phyloP scores from a whole-genome alignment of 2,329 filamentous ascomycete genomes.

The Elsinoe necatrix region DNA sequence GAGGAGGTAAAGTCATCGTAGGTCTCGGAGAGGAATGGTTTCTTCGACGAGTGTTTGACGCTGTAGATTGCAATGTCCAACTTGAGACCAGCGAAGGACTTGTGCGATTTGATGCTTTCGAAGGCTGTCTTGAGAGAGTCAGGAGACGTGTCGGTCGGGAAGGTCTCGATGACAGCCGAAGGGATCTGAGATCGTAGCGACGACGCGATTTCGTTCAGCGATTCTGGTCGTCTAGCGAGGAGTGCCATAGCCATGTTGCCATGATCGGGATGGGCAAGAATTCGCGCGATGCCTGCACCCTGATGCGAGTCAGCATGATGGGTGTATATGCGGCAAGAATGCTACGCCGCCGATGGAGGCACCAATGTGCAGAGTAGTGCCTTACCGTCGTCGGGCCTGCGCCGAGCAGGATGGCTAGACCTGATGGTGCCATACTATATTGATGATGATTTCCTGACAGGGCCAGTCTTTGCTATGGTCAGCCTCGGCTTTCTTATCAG shows the following conservation, averaged over 20 bases:
- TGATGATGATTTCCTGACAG: background rate
- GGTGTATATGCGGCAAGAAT: slow-evolving; percentile 15
- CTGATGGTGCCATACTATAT: slow-evolving; percentile 37
- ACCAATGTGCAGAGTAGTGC: background rate
- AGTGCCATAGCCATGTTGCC: slow-evolving; percentile 50
- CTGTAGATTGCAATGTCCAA: slow-evolving; percentile 47
- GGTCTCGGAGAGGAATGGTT: slow-evolving; percentile 48
- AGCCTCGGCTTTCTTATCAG: background rate
- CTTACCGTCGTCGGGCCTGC: slow-evolving; percentile 39
- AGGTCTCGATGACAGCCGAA: slow-evolving; percentile 42
- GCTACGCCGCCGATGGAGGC: background rate
- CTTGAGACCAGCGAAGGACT: slow-evolving; percentile 43
- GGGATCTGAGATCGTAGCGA: slow-evolving; percentile 36
- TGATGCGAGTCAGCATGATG: slow-evolving; percentile 22
- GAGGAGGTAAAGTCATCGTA: slow-evolving; percentile 42
- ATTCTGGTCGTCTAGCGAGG: slow-evolving; percentile 42
- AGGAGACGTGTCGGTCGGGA: slow-evolving; percentile 44
- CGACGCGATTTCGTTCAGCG: slow-evolving; percentile 36
- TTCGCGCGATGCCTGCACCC: slow-evolving; percentile 49
- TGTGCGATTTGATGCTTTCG: slow-evolving; percentile 40
- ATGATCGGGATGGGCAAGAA: slow-evolving; percentile 43
- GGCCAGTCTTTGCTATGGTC: background rate
- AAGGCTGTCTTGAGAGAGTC: slow-evolving; percentile 43
- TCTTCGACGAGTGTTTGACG: slow-evolving; percentile 48
- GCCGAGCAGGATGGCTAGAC: slow-evolving; percentile 45